Evolutionary conservation across 1,284 basidiomycete genomes (phyloP).

Genomic region (Naganishia liquefaciens): DNA sequence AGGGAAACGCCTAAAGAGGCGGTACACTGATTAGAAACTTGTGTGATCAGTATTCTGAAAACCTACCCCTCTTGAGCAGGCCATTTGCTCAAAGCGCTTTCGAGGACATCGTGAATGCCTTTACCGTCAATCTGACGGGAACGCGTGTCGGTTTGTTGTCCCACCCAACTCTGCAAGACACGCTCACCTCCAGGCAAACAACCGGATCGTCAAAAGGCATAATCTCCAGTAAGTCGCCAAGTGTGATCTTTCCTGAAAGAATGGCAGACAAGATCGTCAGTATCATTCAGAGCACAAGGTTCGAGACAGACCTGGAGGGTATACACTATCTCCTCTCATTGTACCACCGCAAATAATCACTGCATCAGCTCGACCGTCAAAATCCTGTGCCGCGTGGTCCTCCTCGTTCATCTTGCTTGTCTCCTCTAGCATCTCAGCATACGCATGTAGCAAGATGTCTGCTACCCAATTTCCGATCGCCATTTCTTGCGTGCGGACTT

Average conservation of each 20-base stretch:
- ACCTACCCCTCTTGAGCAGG: conserved; percentile 85
- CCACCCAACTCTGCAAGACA: no score
- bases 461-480: conserved; percentile 86
- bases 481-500: conserved; percentile 69
- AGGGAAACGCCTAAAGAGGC: conserved; percentile 71
- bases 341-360: conserved; percentile 84
- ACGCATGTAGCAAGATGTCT: conserved; percentile 79
- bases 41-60: conserved; percentile 28
- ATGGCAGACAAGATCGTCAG: neutral
- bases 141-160: neutral
- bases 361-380: conserved; percentile 66
- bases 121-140: conserved; percentile 68
- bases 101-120: conserved; percentile 77
- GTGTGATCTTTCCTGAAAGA: conserved; percentile 65
- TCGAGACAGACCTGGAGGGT: conserved; percentile 67
- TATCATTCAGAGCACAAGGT: neutral
- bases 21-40: neutral
- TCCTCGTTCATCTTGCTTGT: conserved; percentile 29
- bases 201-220: conserved; percentile 85
- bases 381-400: conserved; percentile 47
- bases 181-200: conserved; percentile 64
- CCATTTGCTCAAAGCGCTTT: conserved; percentile 73
- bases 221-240: conserved; percentile 76
- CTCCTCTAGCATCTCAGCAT: conserved; percentile 69
- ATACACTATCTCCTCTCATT: conserved; percentile 79